Base-by-base conservation (phyloP, 176 grass and related monocot genomes). In the Eleusine indica region DNA sequence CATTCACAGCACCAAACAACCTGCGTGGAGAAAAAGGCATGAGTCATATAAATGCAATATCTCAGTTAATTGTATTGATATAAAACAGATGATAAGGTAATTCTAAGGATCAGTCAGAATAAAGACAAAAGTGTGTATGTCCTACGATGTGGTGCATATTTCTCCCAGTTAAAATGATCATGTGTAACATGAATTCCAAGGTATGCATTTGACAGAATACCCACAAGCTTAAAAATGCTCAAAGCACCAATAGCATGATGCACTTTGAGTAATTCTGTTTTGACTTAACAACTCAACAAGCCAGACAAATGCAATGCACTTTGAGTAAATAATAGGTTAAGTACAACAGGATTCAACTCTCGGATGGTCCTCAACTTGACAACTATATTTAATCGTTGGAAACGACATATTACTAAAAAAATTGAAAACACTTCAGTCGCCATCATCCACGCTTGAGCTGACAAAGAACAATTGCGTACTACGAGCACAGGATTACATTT, bases 1-100 rank as follows among this genome's bases (percentile, higher is more conserved):
- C 93, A 46, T 93, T 90, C 68, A 90, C 91, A 60, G 86, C 88
- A 75, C 90, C 88, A 49, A 97, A 97, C 58, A 94, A 74, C 74
- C 95, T 97, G 90, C 51, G 60, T 12, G 87, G 4, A 16, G 87
- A 67, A 29, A 37, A 38, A 82, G 78, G 6, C 7, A 77, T 39
- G 25, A 75, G 22, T 79, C n/a, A 63, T 30, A 5, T 75, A 32
- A 69, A 75, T 16, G 66, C 13, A 60, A 53, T 17, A 9, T 67
- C 52, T 68, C 39, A 69, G 8, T 19, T 25, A 74, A 40, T 13
- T 10, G 9, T 43, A 85, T 29, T 29, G 41, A 58, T 22, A 46
- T 22, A 46, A 19, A 77, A 70, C 16, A 77, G 17, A 70, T 46
- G 15, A 46, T 18, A 77, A 76, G 80, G 64, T 3, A 83, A 62